phyloP scores from a whole-genome alignment of 805 yeast genomes.

The Saccharomycopsis oosterbeekiorum region DNA sequence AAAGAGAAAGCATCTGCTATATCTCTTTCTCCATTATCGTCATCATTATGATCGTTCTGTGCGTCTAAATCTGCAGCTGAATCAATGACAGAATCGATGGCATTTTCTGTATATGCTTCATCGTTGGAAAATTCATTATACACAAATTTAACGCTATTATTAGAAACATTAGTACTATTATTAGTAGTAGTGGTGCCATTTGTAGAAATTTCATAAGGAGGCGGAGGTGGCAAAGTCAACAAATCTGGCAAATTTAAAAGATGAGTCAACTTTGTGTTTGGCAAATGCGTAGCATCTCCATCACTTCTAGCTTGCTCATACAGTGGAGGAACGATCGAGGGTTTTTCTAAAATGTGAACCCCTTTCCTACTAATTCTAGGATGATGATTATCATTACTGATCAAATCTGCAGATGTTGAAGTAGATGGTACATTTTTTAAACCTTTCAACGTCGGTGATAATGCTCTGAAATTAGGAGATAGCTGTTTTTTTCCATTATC shows the following conservation, averaged over 20 bases:
- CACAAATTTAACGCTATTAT: neutral
- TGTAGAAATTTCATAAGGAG: neutral
- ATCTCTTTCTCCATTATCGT: conserved; percentile 1
- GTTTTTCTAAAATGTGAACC: conserved; percentile 14
- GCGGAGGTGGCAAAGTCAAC: neutral
- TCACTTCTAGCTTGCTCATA: conserved; percentile 1
- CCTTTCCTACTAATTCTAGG: neutral
- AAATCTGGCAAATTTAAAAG: neutral
- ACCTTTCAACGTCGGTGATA: conserved; percentile 17
- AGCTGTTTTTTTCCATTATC: neutral
- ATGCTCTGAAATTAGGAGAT: conserved; percentile 17
- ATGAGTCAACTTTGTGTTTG: neutral
- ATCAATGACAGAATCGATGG: neutral
- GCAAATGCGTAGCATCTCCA: neutral
- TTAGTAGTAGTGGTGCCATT: neutral
- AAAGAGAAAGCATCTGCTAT: conserved; percentile 14
- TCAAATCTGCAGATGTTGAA: neutral
- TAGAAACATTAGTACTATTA: neutral
- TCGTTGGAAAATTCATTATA: neutral
- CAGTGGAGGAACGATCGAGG: conserved; percentile 17
- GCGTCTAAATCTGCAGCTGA: neutral
- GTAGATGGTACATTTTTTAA: neutral
- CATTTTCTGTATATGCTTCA: neutral
- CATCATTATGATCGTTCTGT: conserved; percentile 1
- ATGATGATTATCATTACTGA: neutral